Evolutionary conservation across 768 basidiomycete species (phyloP).

Genomic region (Leccinum arenicola): DNA sequence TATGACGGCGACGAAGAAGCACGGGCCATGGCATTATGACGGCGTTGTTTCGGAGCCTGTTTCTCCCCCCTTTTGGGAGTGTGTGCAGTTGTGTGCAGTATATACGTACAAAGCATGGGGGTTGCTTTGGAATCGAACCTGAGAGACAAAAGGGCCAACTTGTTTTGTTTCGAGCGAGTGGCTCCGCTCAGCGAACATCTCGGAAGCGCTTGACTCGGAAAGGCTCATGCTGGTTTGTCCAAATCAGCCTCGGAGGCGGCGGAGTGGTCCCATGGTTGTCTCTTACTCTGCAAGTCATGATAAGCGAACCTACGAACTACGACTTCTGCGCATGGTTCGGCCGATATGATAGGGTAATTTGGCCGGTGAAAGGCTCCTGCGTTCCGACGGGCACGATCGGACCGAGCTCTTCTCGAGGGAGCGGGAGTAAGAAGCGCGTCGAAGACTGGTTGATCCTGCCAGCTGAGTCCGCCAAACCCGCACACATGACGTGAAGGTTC

Average conservation of each 20-base stretch:
- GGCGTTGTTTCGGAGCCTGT: background rate
- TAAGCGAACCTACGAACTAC: background rate
- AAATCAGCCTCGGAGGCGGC: background rate
- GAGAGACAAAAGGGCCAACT: background rate
- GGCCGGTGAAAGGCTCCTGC: background rate
- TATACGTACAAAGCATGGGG: conserved; percentile 5
- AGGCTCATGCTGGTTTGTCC: background rate
- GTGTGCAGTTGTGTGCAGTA: too few relatives aligned
- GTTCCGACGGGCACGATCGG: background rate
- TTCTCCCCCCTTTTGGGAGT: background rate
- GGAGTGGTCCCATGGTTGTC: background rate
- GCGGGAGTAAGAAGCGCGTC: background rate
- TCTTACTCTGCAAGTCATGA: background rate
- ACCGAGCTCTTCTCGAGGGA: background rate
- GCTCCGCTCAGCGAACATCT: background rate
- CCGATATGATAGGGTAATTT: background rate
- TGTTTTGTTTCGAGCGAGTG: background rate
- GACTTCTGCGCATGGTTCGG: background rate
- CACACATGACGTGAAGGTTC: background rate
- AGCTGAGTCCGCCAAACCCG: background rate
- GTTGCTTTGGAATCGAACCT: background rate
- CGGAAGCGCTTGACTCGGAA: background rate
- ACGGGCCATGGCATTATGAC: background rate
- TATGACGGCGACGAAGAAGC: background rate
- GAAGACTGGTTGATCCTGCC: background rate